Conservation (phyloP, 163 green algal species). For the Dunaliella salina region DNA sequence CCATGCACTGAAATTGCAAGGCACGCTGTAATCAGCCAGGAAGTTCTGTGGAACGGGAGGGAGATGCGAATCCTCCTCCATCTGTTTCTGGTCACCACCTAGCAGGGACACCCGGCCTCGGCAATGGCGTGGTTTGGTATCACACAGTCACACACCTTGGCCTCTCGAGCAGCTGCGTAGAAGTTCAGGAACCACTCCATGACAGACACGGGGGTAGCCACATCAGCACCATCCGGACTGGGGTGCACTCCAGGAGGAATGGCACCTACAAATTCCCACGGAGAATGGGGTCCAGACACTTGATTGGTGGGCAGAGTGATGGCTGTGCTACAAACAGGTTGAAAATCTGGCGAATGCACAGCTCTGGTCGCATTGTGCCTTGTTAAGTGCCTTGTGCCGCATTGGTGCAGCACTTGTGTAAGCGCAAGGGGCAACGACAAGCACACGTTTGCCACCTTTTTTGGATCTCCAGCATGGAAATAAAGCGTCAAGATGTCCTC, state of each 20-base stretch:
- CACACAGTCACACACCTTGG: slow-evolving; percentile 38
- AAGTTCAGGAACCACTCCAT: slow-evolving; percentile 83
- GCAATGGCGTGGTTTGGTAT: not conserved
- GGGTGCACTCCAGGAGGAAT: slow-evolving; percentile 75
- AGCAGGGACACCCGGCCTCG: not conserved
- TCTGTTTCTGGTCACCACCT: not conserved
- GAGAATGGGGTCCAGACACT: no score
- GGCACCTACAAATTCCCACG: not conserved
- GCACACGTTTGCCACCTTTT: no score
- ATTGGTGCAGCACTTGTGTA: no score
- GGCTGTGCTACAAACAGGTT: no score
- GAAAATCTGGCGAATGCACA: no score
- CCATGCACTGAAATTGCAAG: no score
- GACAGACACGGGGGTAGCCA: slow-evolving; percentile 81
- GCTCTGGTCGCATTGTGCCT: no score
- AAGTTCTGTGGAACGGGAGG: not conserved
- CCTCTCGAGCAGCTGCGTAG: slow-evolving; percentile 62
- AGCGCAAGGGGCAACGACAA: no score
- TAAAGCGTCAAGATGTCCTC: no score
- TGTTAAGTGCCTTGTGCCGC: no score
- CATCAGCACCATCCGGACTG: slow-evolving; percentile 81
- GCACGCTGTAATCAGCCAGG: not conserved
- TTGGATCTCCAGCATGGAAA: no score
- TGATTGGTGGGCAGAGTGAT: no score
- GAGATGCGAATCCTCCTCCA: not conserved